A percentile compares a stretch with the other conserved stretches of the same genome.
Conservation (phyloP, 202 grass and related monocot genomes). For the Setaria viridis region DNA sequence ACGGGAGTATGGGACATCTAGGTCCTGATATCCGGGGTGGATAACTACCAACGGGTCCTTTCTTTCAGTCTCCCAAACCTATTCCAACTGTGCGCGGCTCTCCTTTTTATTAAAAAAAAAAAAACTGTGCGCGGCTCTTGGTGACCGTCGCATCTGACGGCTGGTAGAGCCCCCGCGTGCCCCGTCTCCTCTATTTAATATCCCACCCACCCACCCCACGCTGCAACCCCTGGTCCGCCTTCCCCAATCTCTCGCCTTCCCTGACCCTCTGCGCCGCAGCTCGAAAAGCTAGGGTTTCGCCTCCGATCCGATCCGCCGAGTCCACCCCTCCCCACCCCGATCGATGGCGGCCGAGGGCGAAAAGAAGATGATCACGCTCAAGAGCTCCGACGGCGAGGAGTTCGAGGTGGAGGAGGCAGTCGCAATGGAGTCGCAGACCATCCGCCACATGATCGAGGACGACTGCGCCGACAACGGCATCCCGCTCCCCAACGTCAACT, state of each 20-base stretch:
- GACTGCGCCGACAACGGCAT: constrained; percentile 82
- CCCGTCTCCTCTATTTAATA: not conserved
- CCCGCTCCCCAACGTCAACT: constrained; percentile 82
- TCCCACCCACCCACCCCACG: not conserved
- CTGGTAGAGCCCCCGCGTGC: not conserved
- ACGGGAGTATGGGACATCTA: too few species aligned
- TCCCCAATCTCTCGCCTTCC: not conserved
- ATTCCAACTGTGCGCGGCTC: not conserved
- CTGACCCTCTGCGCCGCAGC: not conserved
- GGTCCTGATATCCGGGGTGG: too few species aligned
- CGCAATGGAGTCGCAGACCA: constrained; percentile 87
- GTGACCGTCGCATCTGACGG: not conserved
- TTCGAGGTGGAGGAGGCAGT: constrained; percentile 74
- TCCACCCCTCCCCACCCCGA: not conserved
- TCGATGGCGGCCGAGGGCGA: constrained; percentile 24
- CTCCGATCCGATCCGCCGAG: not conserved
- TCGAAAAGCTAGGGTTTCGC: constrained; percentile 33
- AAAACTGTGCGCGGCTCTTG: too few species aligned
- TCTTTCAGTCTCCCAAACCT: not conserved
- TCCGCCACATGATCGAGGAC: constrained; percentile 90
- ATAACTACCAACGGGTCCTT: too few species aligned
- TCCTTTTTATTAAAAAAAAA: too few species aligned
- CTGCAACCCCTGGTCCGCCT: not conserved
- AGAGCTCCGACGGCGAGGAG: constrained; percentile 77
- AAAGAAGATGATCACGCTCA: constrained; percentile 61